These are phyloP conservation scores for Cyberlindnera xishuangbannaensis DNA, from an alignment of 805 yeast species.

Conservation along the genomic window DNA sequence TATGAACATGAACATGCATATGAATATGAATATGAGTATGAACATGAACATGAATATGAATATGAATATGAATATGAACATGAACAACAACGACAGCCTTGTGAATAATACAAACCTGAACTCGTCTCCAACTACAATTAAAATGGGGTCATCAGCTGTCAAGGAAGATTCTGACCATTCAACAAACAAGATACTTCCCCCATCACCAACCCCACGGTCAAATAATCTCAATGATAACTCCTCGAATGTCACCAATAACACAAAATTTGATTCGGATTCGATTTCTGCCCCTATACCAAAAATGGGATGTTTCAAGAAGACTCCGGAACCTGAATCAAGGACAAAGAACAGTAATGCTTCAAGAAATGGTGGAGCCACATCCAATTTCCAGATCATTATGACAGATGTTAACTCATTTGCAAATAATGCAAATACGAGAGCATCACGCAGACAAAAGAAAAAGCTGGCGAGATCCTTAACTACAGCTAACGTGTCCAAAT, in stretches of 20 bases:
- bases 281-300: constrained; percentile 16
- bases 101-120: constrained; percentile 14
- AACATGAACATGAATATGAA: too few species aligned
- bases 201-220: constrained; percentile 24
- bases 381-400: constrained; percentile 30
- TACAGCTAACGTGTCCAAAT: constrained; percentile 7
- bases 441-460: constrained; percentile 17
- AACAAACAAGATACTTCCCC: constrained; percentile 10
- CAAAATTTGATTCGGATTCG: constrained; percentile 1
- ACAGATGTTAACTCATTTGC: constrained; percentile 29
- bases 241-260: too few species aligned
- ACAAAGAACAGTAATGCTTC: background rate
- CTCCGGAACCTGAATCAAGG: constrained; percentile 5
- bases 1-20: too few species aligned
- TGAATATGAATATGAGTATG: too few species aligned
- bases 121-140: constrained; percentile 26
- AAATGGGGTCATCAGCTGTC: constrained; percentile 24
- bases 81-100: constrained; percentile 6
- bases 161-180: constrained; percentile 15
- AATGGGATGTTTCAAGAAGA: constrained; percentile 25
- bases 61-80: too few species aligned
- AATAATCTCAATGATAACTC: constrained; percentile 5
- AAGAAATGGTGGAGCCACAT: constrained; percentile 1
- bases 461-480: constrained; percentile 21
- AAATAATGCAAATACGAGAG: constrained; percentile 9